phyloP scores from a whole-genome alignment of 2,329 filamentous ascomycete species.

The Coniochaeta sp. region DNA sequence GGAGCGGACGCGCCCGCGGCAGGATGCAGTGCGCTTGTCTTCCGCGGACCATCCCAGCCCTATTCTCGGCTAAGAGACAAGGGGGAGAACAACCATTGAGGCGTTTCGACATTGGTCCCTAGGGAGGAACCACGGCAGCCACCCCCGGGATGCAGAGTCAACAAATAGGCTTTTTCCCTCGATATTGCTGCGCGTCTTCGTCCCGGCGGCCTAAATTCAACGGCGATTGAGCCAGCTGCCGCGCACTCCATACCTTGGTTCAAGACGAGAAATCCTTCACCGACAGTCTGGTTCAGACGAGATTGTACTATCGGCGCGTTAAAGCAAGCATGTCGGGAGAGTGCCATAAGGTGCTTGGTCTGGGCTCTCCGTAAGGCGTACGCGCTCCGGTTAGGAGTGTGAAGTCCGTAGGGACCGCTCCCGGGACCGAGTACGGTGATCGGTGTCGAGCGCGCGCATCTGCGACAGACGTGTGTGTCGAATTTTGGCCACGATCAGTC shows the following conservation, averaged over 20 bases:
- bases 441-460: not conserved
- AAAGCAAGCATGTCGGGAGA: not conserved
- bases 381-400: not conserved
- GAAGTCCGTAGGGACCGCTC: not conserved
- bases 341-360: not conserved
- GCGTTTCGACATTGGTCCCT: not conserved
- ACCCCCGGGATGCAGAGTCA: not conserved
- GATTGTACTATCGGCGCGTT: not conserved
- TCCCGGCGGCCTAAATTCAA: slow-evolving; percentile 1
- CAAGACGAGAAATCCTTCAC: not conserved
- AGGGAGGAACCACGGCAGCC: not conserved
- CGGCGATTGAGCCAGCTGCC: not conserved
- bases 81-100: not conserved
- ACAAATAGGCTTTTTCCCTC: slow-evolving; percentile 1
- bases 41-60: not conserved
- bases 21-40: not conserved
- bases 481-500: not conserved
- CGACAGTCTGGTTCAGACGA: slow-evolving; percentile 2
- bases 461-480: not conserved
- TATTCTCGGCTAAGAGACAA: not conserved
- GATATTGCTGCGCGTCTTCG: not conserved
- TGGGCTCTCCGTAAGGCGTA: not conserved
- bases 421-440: not conserved
- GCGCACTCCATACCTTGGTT: not conserved
- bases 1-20: not conserved